phyloP scores from a whole-genome alignment of 495 filamentous ascomycete genomes.

The Glonium stellatum region DNA sequence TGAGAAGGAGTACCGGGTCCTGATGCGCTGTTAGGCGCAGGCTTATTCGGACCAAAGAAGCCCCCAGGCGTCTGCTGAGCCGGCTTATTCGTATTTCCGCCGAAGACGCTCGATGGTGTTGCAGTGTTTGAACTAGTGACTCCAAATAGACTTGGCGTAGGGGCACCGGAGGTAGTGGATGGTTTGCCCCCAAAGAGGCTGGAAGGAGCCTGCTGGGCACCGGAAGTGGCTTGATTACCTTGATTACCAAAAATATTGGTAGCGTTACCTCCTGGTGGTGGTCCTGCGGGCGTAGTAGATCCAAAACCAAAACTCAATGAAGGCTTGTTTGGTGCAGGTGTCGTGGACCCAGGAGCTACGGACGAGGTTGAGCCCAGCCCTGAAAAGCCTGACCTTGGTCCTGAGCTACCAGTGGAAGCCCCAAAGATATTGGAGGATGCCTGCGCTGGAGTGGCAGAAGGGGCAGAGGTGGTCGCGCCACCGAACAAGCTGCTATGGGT shows the following conservation, averaged over 20 bases:
- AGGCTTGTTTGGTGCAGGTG: slow-evolving; percentile 35
- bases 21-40: slow-evolving; percentile 8
- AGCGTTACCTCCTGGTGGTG: slow-evolving; percentile 41
- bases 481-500: neutral
- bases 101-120: slow-evolving; percentile 4
- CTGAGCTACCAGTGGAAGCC: neutral
- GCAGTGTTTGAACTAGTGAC: slow-evolving; percentile 10
- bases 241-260: slow-evolving; percentile 25
- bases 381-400: neutral
- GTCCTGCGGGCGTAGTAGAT: slow-evolving; percentile 60
- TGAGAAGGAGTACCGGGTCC: neutral
- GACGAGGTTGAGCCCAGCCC: neutral
- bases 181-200: slow-evolving; percentile 26
- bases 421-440: neutral
- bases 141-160: slow-evolving; percentile 39
- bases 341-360: slow-evolving; percentile 14
- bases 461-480: neutral
- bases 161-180: slow-evolving; percentile 14
- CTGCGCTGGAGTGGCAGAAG: slow-evolving; percentile 4
- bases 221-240: slow-evolving; percentile 21
- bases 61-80: neutral
- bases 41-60: neutral
- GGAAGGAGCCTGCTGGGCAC: slow-evolving; percentile 12
- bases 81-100: slow-evolving; percentile 1
- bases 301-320: slow-evolving; percentile 41